Base-by-base conservation (phyloP, 225 moss, liverwort and hornwort species). In the Polytrichum commune region DNA sequence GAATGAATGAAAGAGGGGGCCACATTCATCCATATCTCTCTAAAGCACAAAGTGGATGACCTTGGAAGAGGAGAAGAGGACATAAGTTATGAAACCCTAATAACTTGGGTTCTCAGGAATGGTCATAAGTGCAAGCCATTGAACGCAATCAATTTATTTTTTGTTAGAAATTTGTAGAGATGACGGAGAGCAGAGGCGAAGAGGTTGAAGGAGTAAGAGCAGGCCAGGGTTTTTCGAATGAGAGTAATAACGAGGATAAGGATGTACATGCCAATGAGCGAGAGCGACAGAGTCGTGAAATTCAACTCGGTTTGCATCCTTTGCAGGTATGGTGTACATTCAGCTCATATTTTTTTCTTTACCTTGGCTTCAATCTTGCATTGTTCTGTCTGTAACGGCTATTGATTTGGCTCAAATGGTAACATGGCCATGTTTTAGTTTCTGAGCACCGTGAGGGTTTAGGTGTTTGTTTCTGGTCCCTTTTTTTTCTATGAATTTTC, bases 231-330 rank as follows among this genome's bases (percentile, higher is more conserved):
- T 71, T 9, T 24, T 63, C 10, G 69, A 18, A 80, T 5, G 71
- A 67, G 19, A 62, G 67, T 62, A 84, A 81, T 19, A 70, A 35
- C 24, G 91, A 93, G 55, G 91, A 90, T 65, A 94, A 97, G 77
- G 90, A 94, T 62, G 88, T 92, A 55, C 90, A 91, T 27, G 60
- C 73, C 0, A 85, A 81, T 23, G 98, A 98, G 60, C 93, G 98
- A 30, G 98, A 98, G 66, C 84, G 98, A 58, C 92, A 98, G 79
- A 88, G 66, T 25, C 84, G 87, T 22, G 98, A 98, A 54, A 89
- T 92, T 60, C 85, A 84, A 63, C 84, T 91, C 74, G 95, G 95
- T 29, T 87, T 95, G 60, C 88, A 91, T 72, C 91, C 98, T 4
- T 75, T 98, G 68, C 98, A 98, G 87, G 98, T 94, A 77, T 65